Base-by-base conservation (phyloP, 257 asterid species). In the Galeopsis tetrahit region DNA sequence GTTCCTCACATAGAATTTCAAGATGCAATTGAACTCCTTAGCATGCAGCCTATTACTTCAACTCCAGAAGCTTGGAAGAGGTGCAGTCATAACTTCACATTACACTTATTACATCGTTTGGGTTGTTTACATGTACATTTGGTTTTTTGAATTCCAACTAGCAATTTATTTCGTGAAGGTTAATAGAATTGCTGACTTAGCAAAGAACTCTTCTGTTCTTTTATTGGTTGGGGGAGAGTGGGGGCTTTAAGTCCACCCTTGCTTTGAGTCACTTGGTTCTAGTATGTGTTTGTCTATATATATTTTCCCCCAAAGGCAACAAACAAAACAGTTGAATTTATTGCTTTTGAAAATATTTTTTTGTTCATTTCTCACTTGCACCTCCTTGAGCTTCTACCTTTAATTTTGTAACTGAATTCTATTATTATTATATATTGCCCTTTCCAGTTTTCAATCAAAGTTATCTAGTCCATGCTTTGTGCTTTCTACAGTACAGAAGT, bases 11-110 rank as follows among this genome's bases (percentile, higher is more conserved):
- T 94, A 75, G 90, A 85, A 77, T 94, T 85, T 82, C 97, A 88
- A 85, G 97, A 91, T 86, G 97, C 96, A 31, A 79, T 94, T 61
- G 93, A 94, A 83, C 84, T 94, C 82, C 88, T 94, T 67, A 91
- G 97, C 88, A 88, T 89, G 99, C 97, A 94, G 90, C 99, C 99
- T 10, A 89, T 89, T 78, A 86, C 93, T 79, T 94, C 99, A 63
- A 88, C 89, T 78, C 72, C 89, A 49, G 96, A 89, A 68, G 99
- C 99, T 84, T 91, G 96, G 97, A 94, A 84, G 87, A 89, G 97
- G 99, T 94, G 77, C 74, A 70, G 38, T 62, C 69, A 52, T 66
- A 63, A 31, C 60, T 75, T 67, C 59, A 32, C 74, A 39, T 77
- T 60, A 64, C 53, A 49, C 52, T 66, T 67, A 5, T 51, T 52